Base-by-base conservation (phyloP, 345 rosid species). In the Ceriops decandra region DNA sequence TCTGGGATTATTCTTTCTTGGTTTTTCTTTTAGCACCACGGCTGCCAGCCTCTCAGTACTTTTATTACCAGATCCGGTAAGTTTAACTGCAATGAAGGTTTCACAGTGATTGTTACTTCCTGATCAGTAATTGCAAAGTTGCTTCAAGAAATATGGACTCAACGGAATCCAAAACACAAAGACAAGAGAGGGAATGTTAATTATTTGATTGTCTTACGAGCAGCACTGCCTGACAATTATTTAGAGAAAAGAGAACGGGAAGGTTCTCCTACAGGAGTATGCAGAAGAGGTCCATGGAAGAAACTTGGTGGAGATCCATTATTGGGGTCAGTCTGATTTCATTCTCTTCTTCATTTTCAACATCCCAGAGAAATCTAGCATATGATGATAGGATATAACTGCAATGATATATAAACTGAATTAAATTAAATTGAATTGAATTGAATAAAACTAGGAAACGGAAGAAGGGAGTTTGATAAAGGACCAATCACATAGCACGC, bases 321-420 rank as follows among this genome's bases (percentile, higher is more conserved):
- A 53, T 42, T 67, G 52, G 13, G 59, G 51, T 70, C 65, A n/a
- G 20, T 19, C 65, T 59, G 63, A 31, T 62, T 42, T 63, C 70
- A 4, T 63, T 67, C 6, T 74, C 66, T 46, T 73, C 78, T 57
- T 73, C 82, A 0, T 83, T 90, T 24, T 86, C 90, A 47, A 69
- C 79, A 72, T 88, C 96, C 95, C 92, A 86, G 7, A 88, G 75
- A 72, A 90, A 88, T 62, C 62, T 83, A 31, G 96, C 96, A 77
- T 88, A 89, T 65, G 98, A 86, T 62, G 88, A 90, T 57, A 78
- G 82, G 62, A 88, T 83, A 72, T 78, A 85, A 67, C 96, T 92
- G 84, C 79, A 61, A 26, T 47, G 7, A 73, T 21, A 27, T 21
- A 59, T 38, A 27, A 30, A 21, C 30, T 28, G 3, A 28, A 28